These are phyloP conservation scores for Houttuynia cordata DNA, from an alignment of 164 flowering plant species.

Conservation along the genomic window DNA sequence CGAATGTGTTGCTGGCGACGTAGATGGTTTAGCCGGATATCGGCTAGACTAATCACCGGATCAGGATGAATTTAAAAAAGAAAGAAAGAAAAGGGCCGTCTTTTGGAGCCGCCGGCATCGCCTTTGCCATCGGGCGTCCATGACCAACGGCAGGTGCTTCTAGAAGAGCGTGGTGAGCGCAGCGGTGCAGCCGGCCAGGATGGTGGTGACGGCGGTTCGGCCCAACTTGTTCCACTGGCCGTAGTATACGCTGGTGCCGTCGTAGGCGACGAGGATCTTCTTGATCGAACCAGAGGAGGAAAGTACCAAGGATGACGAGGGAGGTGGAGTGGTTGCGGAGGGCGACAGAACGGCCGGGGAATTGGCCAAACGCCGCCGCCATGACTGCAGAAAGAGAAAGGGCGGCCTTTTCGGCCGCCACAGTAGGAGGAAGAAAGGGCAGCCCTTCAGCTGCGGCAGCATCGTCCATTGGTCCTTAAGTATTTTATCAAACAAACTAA, in stretches of 20 bases:
- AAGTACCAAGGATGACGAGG: slow-evolving; percentile 59
- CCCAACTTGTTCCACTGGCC: slow-evolving; percentile 71
- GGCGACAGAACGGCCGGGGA: slow-evolving; percentile 35
- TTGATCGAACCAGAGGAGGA: slow-evolving; percentile 58
- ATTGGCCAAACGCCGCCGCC: too few relatives aligned
- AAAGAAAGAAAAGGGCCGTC: too few relatives aligned
- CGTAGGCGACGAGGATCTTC: slow-evolving; percentile 28
- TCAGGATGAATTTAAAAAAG: too few relatives aligned
- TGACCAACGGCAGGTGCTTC: slow-evolving; percentile 35
- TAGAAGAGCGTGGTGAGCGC: slow-evolving; percentile 57
- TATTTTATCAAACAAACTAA: neutral
- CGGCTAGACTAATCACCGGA: too few relatives aligned
- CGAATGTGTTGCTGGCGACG: too few relatives aligned
- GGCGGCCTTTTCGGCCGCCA: too few relatives aligned
- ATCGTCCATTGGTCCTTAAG: neutral
- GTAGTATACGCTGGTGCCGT: slow-evolving; percentile 16
- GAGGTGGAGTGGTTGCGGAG: slow-evolving; percentile 58
- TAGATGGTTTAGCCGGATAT: too few relatives aligned
- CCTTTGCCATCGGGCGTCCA: too few relatives aligned
- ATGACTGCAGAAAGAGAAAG: too few relatives aligned
- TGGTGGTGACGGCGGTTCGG: slow-evolving; percentile 66
- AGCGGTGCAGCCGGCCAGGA: slow-evolving; percentile 58
- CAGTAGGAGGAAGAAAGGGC: too few relatives aligned
- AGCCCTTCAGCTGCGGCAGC: too few relatives aligned
- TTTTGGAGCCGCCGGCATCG: too few relatives aligned